Evolutionary conservation across 805 yeast genomes (phyloP), one percentile per base, ranked within the genome.

Genomic region (Diddensiella caesifluorescens): DNA sequence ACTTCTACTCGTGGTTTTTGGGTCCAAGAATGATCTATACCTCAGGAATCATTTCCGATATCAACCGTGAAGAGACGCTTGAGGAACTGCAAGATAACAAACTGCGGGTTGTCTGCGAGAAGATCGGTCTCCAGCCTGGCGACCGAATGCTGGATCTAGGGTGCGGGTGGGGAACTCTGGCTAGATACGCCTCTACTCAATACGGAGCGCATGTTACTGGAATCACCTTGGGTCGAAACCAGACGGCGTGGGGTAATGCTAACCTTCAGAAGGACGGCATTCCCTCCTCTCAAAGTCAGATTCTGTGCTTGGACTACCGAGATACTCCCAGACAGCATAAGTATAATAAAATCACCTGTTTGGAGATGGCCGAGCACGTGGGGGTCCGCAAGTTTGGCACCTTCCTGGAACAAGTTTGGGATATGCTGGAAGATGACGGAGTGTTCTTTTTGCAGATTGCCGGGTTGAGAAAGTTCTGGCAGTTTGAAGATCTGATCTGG

Each of bases 321-420:
- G 96, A 87, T 62, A 74, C 95, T 32, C 96, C 95, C 39, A 67
- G 75, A 36, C 81, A 87, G 42, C 72, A 73, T n/a, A 73, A 70
- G 50, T 87, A 88, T 68, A 78, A 87, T 70, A 85, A 86, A 64
- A 87, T 87, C 60, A 82, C 95, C 28, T 84, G 94, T 67, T 71
- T 87, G 61, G 95, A 87, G 71, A 87, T 87, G 96, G 87, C 95
- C 25, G 96, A 87, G 73, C 96, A 87, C 63, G 96, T 87, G 59
- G 96, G 96, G 60, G 83, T 87, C 54, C 77, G 95, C 64, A 80
- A 88, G 60, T 83, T 87, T 52, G 68, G 77, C 38, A 56, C 81
- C 16, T 87, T 87, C 71, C 70, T 87, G 62, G 67, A 70, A 46
- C 95, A 88, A 68, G 89, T 85, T 44, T 75, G 80, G 60, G 85